phyloP scores from a whole-genome alignment of 805 yeast genomes.

The Kuraishia hungarica region DNA sequence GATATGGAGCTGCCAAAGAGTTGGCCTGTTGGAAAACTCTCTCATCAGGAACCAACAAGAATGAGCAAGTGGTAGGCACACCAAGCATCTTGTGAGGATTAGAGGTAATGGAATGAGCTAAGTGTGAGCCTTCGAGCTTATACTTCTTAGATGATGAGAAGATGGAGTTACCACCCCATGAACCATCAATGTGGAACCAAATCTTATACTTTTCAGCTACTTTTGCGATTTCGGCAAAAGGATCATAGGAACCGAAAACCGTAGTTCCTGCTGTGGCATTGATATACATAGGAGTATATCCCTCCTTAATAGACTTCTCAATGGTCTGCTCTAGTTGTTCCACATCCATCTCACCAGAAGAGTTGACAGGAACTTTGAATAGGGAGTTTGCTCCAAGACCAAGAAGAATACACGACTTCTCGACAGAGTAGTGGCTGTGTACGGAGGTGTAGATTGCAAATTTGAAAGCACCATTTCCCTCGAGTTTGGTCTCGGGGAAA shows the following conservation, averaged over 20 bases:
- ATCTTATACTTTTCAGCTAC: conserved; percentile 45
- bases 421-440: conserved; percentile 76
- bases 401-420: conserved; percentile 67
- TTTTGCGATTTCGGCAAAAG: conserved; percentile 43
- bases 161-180: conserved; percentile 85
- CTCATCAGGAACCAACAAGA: conserved; percentile 64
- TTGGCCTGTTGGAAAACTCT: conserved; percentile 60
- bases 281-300: conserved; percentile 64
- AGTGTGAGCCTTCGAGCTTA: conserved; percentile 48
- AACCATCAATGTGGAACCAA: conserved; percentile 84
- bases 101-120: conserved; percentile 69
- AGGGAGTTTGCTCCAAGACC: conserved; percentile 63
- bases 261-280: conserved; percentile 89
- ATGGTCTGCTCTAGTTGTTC: conserved; percentile 38
- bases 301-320: conserved; percentile 31
- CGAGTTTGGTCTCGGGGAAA: conserved; percentile 59
- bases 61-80: conserved; percentile 73
- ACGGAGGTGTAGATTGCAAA: conserved; percentile 66
- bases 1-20: conserved; percentile 71
- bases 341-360: conserved; percentile 48
- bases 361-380: conserved; percentile 51
- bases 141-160: conserved; percentile 42
- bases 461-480: conserved; percentile 43
- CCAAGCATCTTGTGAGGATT: conserved; percentile 89
- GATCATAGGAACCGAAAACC: conserved; percentile 78